These are phyloP conservation scores for Auriscalpium microsporum DNA, from an alignment of 768 basidiomycete species.

Conservation along the genomic window DNA sequence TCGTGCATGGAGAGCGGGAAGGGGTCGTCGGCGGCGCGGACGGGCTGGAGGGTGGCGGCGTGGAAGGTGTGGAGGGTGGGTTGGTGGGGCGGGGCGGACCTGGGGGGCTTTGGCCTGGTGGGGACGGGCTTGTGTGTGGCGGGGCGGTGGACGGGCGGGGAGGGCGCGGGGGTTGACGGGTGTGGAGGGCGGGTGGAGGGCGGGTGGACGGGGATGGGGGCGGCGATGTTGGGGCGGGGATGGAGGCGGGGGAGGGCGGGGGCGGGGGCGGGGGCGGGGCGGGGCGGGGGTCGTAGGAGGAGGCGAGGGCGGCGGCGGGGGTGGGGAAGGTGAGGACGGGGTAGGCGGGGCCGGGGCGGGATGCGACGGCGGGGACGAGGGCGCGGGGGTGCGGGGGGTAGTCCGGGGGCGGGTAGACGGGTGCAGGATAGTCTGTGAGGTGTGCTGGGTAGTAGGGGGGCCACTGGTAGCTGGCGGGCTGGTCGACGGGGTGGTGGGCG, in stretches of 20 bases:
- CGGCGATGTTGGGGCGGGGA: slow-evolving; percentile 1
- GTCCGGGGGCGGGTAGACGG: not conserved
- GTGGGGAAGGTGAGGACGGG: not conserved
- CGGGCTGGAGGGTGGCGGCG: slow-evolving; percentile 8
- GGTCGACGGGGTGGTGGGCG: not conserved
- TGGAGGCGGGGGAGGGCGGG: not conserved
- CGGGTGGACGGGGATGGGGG: slow-evolving; percentile 7
- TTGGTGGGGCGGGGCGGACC: not conserved
- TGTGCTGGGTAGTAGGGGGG: not conserved
- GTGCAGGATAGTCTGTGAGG: not conserved
- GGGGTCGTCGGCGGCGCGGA: slow-evolving; percentile 14
- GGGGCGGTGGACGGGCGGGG: slow-evolving; percentile 5
- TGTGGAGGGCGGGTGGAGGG: slow-evolving; percentile 1
- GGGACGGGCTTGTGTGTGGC: no score
- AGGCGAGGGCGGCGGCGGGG: not conserved
- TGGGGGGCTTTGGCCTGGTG: not conserved
- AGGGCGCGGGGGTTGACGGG: not conserved
- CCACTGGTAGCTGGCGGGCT: not conserved
- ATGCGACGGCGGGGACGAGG: not conserved
- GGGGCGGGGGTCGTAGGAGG: not conserved
- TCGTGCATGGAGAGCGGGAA: slow-evolving; percentile 14
- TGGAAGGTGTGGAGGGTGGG: slow-evolving; percentile 11
- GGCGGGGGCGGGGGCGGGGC: not conserved
- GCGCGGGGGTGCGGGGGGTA: not conserved
- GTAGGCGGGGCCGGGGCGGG: not conserved